These are phyloP conservation scores for Arthrobotrys conoides DNA, from an alignment of 2,329 filamentous ascomycete genomes.

Conservation along the genomic window DNA sequence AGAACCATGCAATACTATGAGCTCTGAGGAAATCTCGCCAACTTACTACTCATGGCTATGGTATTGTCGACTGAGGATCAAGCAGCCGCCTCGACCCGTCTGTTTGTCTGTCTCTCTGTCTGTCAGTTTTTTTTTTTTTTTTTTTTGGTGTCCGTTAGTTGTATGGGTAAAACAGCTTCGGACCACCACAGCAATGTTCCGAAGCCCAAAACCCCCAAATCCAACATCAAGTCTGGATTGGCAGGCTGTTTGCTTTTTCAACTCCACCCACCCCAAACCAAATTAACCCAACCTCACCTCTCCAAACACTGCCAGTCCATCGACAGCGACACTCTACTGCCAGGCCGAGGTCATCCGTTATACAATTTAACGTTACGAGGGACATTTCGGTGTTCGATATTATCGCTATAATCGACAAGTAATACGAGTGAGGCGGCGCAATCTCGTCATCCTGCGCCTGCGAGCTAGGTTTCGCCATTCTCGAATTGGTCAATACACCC, in stretches of 20 bases:
- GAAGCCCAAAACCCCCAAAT: constrained; percentile 40
- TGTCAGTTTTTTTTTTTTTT: background rate
- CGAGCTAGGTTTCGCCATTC: constrained; percentile 34
- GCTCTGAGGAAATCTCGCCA: constrained; percentile 3
- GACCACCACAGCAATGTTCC: constrained; percentile 57
- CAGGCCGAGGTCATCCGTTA: constrained; percentile 36
- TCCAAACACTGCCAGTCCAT: constrained; percentile 27
- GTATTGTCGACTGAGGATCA: constrained; percentile 37
- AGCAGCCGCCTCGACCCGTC: constrained; percentile 24
- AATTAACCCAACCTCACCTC: constrained; percentile 56
- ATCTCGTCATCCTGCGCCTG: constrained; percentile 57
- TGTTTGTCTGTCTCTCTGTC: background rate
- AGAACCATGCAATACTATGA: constrained; percentile 16
- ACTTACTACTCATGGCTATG: background rate
- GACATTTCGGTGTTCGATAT: constrained; percentile 42
- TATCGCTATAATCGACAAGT: constrained; percentile 36
- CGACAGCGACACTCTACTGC: constrained; percentile 27
- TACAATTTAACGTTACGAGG: constrained; percentile 52
- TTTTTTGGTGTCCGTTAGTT: constrained; percentile 5
- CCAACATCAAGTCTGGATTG: constrained; percentile 35
- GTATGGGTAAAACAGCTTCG: constrained; percentile 48
- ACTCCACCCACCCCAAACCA: constrained; percentile 58
- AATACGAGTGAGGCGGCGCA: constrained; percentile 55
- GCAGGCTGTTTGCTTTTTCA: constrained; percentile 57
- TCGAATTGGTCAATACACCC: constrained; percentile 39